Evolutionary conservation across 2,329 filamentous ascomycete genomes (phyloP).

Genomic region (Penicillium sp.): DNA sequence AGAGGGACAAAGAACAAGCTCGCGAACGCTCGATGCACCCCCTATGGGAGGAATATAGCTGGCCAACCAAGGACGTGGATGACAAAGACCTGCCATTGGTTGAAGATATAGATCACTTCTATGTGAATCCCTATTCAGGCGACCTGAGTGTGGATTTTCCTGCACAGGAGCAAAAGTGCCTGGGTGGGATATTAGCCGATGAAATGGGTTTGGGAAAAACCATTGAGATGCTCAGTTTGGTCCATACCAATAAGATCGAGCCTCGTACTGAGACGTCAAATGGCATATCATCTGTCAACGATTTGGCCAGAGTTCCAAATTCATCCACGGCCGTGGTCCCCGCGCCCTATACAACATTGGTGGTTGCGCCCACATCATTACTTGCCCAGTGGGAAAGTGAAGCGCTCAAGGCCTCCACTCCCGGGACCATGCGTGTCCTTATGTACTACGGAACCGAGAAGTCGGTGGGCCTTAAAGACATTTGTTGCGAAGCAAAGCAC

Average conservation of each 20-base stretch:
- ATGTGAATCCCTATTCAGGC: constrained; percentile 95
- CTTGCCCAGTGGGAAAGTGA: constrained; percentile 98
- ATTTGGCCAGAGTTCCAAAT: constrained; percentile 65
- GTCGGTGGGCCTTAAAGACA: constrained; percentile 71
- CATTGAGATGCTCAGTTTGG: constrained; percentile 94
- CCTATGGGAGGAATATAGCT: constrained; percentile 92
- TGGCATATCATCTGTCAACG: constrained; percentile 55
- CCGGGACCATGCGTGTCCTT: constrained; percentile 79
- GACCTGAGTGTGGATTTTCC: constrained; percentile 92
- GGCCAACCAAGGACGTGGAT: constrained; percentile 86
- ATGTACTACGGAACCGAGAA: constrained; percentile 95
- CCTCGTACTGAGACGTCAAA: constrained; percentile 34
- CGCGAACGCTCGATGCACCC: constrained; percentile 89
- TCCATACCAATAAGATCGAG: constrained; percentile 79
- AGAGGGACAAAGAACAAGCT: constrained; percentile 74
- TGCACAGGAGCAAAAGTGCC: constrained; percentile 88
- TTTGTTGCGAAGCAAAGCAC: constrained; percentile 77
- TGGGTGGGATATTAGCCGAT: constrained; percentile 91
- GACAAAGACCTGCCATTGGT: constrained; percentile 73
- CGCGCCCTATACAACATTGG: constrained; percentile 87
- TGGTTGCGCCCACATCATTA: constrained; percentile 95
- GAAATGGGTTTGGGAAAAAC: constrained; percentile 98
- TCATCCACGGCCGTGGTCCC: constrained; percentile 62
- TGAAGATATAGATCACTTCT: constrained; percentile 74
- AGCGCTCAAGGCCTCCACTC: constrained; percentile 83